Conservation (phyloP, 148 eudicot genomes). For the Simmondsia chinensis region DNA sequence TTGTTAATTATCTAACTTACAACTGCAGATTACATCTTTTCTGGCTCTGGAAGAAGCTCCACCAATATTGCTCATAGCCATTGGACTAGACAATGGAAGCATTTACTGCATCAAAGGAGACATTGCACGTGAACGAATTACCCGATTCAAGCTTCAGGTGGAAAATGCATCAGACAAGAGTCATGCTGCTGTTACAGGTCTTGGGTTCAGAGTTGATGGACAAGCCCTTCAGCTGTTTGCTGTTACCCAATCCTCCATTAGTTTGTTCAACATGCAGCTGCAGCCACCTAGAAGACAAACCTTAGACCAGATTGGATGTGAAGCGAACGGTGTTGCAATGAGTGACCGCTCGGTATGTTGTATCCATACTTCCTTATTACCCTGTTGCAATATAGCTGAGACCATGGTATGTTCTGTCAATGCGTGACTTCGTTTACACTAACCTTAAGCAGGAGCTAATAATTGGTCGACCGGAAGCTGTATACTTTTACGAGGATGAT, state of each 20-base stretch:
- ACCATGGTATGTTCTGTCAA: background rate
- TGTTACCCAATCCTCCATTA: constrained; percentile 75
- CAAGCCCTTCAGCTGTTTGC: constrained; percentile 80
- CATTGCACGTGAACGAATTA: constrained; percentile 90
- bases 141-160: constrained; percentile 81
- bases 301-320: constrained; percentile 82
- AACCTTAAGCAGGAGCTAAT: constrained; percentile 65
- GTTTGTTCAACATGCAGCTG: constrained; percentile 68
- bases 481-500: constrained; percentile 86
- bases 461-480: constrained; percentile 91
- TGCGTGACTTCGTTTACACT: background rate
- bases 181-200: constrained; percentile 57
- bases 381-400: background rate
- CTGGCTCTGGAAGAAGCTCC: constrained; percentile 87
- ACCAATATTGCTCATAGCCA: constrained; percentile 71
- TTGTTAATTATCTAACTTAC: no score
- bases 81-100: constrained; percentile 88
- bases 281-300: constrained; percentile 71
- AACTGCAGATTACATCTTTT: constrained; percentile 88
- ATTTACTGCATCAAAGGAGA: constrained; percentile 96
- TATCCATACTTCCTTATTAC: background rate
- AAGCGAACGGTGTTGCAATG: constrained; percentile 63
- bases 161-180: constrained; percentile 46
- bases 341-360: constrained; percentile 81
- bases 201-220: constrained; percentile 89